Percentiles rank a stretch among this genome's conserved stretches.
phyloP scores from a whole-genome alignment of 352 stramenopile genomes.

The Phytophthora foliorum region DNA sequence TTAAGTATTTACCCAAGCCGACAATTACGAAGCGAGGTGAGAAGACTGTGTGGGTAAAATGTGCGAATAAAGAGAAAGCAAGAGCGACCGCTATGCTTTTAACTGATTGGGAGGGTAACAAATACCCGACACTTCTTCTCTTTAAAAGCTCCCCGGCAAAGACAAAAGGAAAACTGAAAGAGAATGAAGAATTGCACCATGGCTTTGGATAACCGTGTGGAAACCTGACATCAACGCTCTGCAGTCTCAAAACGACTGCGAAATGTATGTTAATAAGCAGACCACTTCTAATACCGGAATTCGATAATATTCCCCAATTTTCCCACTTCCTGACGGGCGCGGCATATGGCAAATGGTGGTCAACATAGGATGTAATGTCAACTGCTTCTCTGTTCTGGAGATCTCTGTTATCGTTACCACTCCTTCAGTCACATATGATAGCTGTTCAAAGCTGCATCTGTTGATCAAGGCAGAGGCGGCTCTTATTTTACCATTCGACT shows the following conservation, averaged over 20 bases:
- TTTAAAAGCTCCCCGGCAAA: conserved; percentile 1
- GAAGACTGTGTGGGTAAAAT: conserved; percentile 14
- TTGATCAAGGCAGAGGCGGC: too few species aligned
- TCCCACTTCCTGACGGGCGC: too few species aligned
- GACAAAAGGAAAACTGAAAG: not conserved
- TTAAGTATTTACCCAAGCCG: conserved; percentile 1
- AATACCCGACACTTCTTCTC: not conserved
- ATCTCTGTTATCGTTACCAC: too few species aligned
- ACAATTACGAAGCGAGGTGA: conserved; percentile 7
- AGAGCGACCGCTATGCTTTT: conserved; percentile 13
- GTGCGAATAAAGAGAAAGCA: conserved; percentile 11
- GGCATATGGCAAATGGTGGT: too few species aligned
- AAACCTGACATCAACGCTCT: conserved; percentile 2
- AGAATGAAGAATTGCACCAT: conserved; percentile 4
- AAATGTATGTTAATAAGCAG: conserved; percentile 4
- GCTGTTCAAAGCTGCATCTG: too few species aligned
- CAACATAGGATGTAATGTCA: too few species aligned
- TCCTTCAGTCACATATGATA: too few species aligned
- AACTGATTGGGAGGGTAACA: not conserved
- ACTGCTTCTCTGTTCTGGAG: too few species aligned
- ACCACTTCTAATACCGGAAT: too few species aligned
- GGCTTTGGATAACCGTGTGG: conserved; percentile 5
- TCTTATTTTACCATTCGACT: too few species aligned
- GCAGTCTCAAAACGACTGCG: conserved; percentile 2
- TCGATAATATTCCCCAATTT: too few species aligned